phyloP scores from a whole-genome alignment of 805 yeast genomes.

The Nakazawaea anatomiae region DNA sequence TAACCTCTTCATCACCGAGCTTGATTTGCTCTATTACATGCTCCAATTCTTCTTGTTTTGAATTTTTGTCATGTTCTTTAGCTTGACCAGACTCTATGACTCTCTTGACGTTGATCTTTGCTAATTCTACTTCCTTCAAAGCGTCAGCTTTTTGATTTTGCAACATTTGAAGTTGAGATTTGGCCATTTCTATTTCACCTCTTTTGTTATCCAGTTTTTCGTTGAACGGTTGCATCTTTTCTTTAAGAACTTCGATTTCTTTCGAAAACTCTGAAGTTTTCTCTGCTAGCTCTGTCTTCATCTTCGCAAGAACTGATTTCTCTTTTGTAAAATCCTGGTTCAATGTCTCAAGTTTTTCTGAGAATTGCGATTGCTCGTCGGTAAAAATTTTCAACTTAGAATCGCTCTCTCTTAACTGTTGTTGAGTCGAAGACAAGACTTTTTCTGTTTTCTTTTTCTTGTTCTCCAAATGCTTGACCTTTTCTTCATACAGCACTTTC shows the following conservation, averaged over 20 bases:
- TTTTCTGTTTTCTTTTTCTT: conserved; percentile 59
- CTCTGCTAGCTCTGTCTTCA: conserved; percentile 60
- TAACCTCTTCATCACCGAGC: conserved; percentile 53
- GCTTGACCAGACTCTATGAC: conserved; percentile 43
- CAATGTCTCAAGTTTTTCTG: conserved; percentile 39
- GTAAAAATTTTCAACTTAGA: conserved; percentile 39
- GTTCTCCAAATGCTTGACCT: conserved; percentile 54
- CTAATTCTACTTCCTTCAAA: conserved; percentile 36
- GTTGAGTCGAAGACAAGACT: conserved; percentile 40
- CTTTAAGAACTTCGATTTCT: conserved; percentile 58
- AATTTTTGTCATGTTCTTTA: conserved; percentile 39
- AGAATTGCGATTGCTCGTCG: conserved; percentile 37
- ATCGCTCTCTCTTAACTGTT: conserved; percentile 37
- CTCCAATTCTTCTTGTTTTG: conserved; percentile 41
- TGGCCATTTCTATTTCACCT: conserved; percentile 57
- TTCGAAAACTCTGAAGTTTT: conserved; percentile 67
- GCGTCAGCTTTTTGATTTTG: conserved; percentile 37
- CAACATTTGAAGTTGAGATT: conserved; percentile 59
- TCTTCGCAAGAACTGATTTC: conserved; percentile 49
- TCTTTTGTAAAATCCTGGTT: conserved; percentile 44
- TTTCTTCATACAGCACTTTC: conserved; percentile 71
- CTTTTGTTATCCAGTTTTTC: conserved; percentile 57
- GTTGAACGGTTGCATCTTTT: conserved; percentile 78
- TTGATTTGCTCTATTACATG: conserved; percentile 48
- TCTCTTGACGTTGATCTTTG: conserved; percentile 36